Conservation (phyloP, 345 rosid species). For the Carallia brachiata region DNA sequence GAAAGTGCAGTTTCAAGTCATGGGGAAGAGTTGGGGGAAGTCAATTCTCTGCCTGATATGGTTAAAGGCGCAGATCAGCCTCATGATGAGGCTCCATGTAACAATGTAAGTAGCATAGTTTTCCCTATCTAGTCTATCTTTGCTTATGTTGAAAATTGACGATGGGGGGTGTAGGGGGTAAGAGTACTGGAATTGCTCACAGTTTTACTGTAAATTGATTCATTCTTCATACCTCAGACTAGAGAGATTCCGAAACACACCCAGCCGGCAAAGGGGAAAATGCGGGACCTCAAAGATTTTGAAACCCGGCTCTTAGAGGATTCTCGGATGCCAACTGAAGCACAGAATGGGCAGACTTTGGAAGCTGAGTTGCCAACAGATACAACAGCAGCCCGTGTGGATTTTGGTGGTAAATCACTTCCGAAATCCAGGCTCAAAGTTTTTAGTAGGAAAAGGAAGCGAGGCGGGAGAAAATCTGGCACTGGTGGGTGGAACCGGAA, state of each 20-base stretch:
- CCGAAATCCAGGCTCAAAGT: constrained; percentile 43
- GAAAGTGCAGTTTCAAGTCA: constrained; percentile 38
- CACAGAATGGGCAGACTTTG: constrained; percentile 1
- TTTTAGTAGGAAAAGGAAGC: constrained; percentile 47
- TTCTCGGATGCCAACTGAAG: constrained; percentile 23
- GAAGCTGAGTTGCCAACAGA: constrained; percentile 9
- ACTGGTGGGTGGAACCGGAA: constrained; percentile 36
- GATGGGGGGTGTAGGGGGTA: background rate
- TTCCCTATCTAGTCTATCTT: background rate
- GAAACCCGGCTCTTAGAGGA: constrained; percentile 31
- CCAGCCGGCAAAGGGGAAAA: constrained; percentile 46
- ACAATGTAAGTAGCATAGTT: constrained; percentile 39
- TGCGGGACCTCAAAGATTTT: constrained; percentile 26
- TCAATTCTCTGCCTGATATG: constrained; percentile 35
- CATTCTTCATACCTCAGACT: constrained; percentile 21
- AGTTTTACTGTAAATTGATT: background rate
- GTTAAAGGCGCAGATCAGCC: constrained; percentile 29
- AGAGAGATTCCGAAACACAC: constrained; percentile 32
- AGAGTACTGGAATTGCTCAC: background rate
- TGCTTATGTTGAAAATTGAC: background rate
- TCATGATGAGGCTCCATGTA: constrained; percentile 26
- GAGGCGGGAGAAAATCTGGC: constrained; percentile 49
- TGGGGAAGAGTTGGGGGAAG: constrained; percentile 19
- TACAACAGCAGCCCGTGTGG: constrained; percentile 18
- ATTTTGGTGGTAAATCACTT: constrained; percentile 24